A percentile compares a stretch with the other conserved stretches of the same genome.
Conservation (phyloP, 129 eudicot genomes). For the Calendula officinalis region DNA sequence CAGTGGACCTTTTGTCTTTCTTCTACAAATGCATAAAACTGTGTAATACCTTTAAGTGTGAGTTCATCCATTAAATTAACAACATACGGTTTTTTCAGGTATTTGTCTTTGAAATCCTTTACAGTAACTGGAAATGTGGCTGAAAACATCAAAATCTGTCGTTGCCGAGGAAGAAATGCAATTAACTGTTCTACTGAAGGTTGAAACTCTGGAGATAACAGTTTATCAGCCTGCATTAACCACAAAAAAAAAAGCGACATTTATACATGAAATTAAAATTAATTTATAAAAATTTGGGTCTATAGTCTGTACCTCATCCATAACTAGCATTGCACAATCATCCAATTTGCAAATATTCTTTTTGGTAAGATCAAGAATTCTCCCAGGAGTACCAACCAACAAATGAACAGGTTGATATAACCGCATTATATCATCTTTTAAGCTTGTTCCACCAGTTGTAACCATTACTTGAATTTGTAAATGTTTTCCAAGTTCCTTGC, state of each 20-base stretch:
- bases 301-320: constrained; percentile 59
- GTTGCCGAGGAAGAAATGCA: constrained; percentile 45
- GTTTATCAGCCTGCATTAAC: constrained; percentile 61
- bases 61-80: constrained; percentile 70
- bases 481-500: constrained; percentile 18
- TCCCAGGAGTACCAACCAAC: constrained; percentile 70
- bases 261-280: neutral
- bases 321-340: constrained; percentile 57
- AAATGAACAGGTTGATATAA: constrained; percentile 33
- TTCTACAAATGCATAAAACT: constrained; percentile 71
- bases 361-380: constrained; percentile 59
- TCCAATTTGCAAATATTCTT: constrained; percentile 51
- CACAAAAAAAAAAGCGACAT: neutral
- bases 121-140: constrained; percentile 76
- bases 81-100: constrained; percentile 52
- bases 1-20: constrained; percentile 29
- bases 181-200: constrained; percentile 60
- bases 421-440: constrained; percentile 69
- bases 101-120: constrained; percentile 61
- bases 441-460: constrained; percentile 66
- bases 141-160: constrained; percentile 65
- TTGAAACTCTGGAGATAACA: constrained; percentile 66
- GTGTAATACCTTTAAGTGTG: constrained; percentile 35
- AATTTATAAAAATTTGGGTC: constrained; percentile 11
- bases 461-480: constrained; percentile 64